These are phyloP conservation scores for Breynia disticha DNA, from an alignment of 441 rosid species.

Conservation along the genomic window DNA sequence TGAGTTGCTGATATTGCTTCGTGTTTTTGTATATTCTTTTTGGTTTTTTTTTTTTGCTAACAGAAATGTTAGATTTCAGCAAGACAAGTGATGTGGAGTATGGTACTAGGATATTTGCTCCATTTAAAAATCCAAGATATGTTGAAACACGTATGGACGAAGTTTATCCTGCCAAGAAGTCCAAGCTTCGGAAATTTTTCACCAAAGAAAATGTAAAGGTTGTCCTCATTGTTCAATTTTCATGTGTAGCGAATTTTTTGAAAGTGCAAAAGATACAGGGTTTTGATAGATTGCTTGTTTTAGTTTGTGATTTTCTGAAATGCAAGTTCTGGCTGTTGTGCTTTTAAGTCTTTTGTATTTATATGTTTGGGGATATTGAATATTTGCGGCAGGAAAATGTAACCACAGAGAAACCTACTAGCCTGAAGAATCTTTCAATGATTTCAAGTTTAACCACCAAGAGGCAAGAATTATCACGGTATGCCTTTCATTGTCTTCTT, in stretches of 20 bases:
- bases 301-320: background rate
- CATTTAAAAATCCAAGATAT: conserved; percentile 46
- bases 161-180: conserved; percentile 69
- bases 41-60: conserved; percentile 12
- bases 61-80: conserved; percentile 16
- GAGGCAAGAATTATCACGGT: conserved; percentile 49
- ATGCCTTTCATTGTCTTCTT: conserved; percentile 14
- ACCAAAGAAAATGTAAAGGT: conserved; percentile 74
- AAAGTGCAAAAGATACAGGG: too few relatives aligned
- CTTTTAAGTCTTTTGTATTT: background rate
- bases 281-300: background rate
- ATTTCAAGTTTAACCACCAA: conserved; percentile 51
- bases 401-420: conserved; percentile 31
- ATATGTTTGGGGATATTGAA: background rate
- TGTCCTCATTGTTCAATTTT: conserved; percentile 6
- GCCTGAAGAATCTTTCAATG: conserved; percentile 36
- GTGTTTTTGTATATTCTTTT: background rate
- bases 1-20: conserved; percentile 11
- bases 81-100: conserved; percentile 25
- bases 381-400: conserved; percentile 41
- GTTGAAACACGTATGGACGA: conserved; percentile 64
- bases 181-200: conserved; percentile 41
- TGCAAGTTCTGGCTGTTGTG: background rate
- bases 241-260: background rate
- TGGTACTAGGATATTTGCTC: conserved; percentile 44